Base-by-base conservation (phyloP, 2,329 filamentous ascomycete genomes). In the Verticillium albo-atrum region DNA sequence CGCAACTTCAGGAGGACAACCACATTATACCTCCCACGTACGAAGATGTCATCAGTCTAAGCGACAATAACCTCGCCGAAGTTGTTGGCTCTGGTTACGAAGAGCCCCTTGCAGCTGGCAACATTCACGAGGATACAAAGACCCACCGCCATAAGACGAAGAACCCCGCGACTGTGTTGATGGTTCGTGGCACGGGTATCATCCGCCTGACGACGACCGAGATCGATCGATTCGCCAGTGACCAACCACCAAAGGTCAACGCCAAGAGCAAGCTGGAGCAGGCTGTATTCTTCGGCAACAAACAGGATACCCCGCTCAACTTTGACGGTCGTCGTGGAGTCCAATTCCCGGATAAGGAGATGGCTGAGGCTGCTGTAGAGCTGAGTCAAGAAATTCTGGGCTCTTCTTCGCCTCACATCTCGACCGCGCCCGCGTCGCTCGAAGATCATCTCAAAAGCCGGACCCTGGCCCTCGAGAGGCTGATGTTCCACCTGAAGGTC, bases 221-320 rank as follows among this genome's bases (percentile, higher is more conserved):
- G 56, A 75, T 85, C 53, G 81, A 85, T 62, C 83, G 81, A 61
- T 87, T 89, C 66, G 79, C 79, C 14, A 83, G 82, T 62, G 82
- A 83, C 57, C 74, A 76, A 57, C 79, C 84, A 4, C 86, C 85
- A 1, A 75, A 79, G 64, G 84, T 96, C 17, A 93, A 90, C 1
- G 90, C 91, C 6, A 95, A 92, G 74, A 91, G 87, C 74, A 97
- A 95, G 74, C 82, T 99, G 47, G 92, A 97, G 70, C 93, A 99
- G 75, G 93, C 93, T 2, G 90, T 98, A 1, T 98, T 97, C 75
- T 98, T 92, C 70, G 93, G 93, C 2, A 86, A 86, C 54, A 87
- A 90, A 70, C 83, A 88, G 62, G 87, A 91, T 68, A 98, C 92
- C 67, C 90, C 94, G n/a, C 76, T 99, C n/a, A 87, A 92, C 62